Conservation (phyloP, 306 rosid genomes). For the Nissolia schottii region DNA sequence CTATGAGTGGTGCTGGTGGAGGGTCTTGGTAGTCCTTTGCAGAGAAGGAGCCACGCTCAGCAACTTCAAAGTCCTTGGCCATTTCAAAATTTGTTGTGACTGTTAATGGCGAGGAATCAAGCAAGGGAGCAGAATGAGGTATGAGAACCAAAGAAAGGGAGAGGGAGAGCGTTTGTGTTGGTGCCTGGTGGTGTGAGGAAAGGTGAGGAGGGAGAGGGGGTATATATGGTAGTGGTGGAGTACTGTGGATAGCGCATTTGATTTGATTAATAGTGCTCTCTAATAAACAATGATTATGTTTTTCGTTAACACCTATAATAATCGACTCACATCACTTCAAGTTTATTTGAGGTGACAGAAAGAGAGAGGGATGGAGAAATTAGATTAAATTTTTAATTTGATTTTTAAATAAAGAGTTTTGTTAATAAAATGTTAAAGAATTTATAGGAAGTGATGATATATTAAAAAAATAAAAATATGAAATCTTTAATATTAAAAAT, state of each 20-base stretch:
- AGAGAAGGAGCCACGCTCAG: slow-evolving; percentile 1
- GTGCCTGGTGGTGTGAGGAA: not conserved
- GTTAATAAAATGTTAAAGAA: too few species aligned
- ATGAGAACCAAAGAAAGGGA: not conserved
- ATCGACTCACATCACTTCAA: too few species aligned
- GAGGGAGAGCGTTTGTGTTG: not conserved
- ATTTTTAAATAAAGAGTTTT: too few species aligned
- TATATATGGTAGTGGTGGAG: slow-evolving; percentile 5
- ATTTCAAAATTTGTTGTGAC: too few species aligned
- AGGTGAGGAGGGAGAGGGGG: slow-evolving; percentile 6
- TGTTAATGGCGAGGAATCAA: too few species aligned
- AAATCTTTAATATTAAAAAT: too few species aligned
- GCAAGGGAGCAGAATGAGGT: not conserved
- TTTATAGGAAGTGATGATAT: too few species aligned
- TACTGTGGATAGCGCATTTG: not conserved
- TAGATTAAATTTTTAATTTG: too few species aligned
- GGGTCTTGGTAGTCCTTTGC: slow-evolving; percentile 28
- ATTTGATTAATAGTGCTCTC: too few species aligned
- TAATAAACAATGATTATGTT: not conserved
- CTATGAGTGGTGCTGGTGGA: slow-evolving; percentile 25
- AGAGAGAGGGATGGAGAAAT: too few species aligned
- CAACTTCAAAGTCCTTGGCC: slow-evolving; percentile 24
- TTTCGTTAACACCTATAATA: not conserved
- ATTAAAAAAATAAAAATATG: too few species aligned
- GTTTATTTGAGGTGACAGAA: too few species aligned